A percentile compares a stretch with the other conserved stretches of the same genome.
These are phyloP conservation scores for Venturia aucupariae DNA, from an alignment of 2,329 filamentous ascomycete genomes.

Conservation along the genomic window DNA sequence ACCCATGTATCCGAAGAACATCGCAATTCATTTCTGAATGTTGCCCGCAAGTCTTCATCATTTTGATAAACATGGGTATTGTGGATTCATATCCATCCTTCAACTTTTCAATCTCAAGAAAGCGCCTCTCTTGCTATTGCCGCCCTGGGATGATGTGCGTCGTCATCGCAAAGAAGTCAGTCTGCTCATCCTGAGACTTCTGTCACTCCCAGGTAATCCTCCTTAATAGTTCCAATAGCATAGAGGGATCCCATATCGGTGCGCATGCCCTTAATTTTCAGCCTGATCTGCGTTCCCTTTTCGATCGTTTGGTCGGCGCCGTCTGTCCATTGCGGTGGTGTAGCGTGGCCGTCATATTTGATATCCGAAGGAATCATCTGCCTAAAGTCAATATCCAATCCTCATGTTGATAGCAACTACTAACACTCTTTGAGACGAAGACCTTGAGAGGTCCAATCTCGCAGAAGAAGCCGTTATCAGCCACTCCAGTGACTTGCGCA, in stretches of 20 bases:
- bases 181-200: neutral
- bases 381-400: constrained; percentile 21
- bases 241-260: constrained; percentile 93
- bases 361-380: constrained; percentile 87
- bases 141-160: neutral
- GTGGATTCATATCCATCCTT: neutral
- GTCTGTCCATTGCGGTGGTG: constrained; percentile 93
- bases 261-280: constrained; percentile 89
- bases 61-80: neutral
- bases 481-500: constrained; percentile 84
- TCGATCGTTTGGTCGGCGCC: constrained; percentile 91
- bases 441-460: constrained; percentile 69
- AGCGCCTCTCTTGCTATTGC: neutral
- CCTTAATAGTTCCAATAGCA: constrained; percentile 96
- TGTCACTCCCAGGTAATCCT: constrained; percentile 37
- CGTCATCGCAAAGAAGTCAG: neutral
- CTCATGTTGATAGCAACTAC: constrained; percentile 26
- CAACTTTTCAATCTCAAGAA: neutral
- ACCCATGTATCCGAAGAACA: neutral
- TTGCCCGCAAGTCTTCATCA: neutral
- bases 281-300: constrained; percentile 81
- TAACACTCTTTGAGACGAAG: constrained; percentile 75
- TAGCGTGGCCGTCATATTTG: constrained; percentile 90
- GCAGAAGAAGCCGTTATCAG: constrained; percentile 84
- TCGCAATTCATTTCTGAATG: neutral